Percentiles rank a stretch among this genome's conserved stretches.
phyloP scores from a whole-genome alignment of 148 eudicot species.

The Amaranthus hypochondriacus region DNA sequence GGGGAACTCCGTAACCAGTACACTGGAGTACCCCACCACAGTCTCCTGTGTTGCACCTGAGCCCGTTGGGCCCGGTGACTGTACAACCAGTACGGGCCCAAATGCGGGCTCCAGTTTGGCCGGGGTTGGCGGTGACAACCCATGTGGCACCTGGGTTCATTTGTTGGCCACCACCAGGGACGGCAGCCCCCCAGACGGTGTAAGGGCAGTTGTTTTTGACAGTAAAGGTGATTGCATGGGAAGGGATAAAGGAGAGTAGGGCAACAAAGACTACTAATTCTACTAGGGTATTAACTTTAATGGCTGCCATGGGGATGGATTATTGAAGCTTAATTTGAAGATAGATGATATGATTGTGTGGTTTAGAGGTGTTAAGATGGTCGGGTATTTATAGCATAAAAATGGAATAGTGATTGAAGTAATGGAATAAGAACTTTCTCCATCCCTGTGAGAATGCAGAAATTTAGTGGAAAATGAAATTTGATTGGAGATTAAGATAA shows the following conservation, averaged over 20 bases:
- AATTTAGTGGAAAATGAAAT: no score
- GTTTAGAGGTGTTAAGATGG: no score
- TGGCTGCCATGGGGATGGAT: no score
- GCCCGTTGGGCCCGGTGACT: slow-evolving; percentile 5
- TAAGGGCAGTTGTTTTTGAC: slow-evolving; percentile 24
- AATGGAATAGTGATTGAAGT: no score
- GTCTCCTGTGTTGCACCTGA: slow-evolving; percentile 30
- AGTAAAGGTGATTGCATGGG: slow-evolving; percentile 17
- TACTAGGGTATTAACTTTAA: no score
- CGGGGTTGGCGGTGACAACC: slow-evolving; percentile 14
- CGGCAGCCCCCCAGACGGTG: slow-evolving; percentile 27
- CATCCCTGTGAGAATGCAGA: no score
- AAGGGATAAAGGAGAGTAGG: slow-evolving; percentile 10
- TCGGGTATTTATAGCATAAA: no score
- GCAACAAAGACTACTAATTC: neutral
- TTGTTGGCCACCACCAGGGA: slow-evolving; percentile 24
- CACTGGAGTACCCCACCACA: slow-evolving; percentile 33
- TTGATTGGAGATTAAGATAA: no score
- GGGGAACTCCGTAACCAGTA: slow-evolving; percentile 24
- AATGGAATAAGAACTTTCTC: no score
- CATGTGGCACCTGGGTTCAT: slow-evolving; percentile 20
- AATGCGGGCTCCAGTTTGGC: slow-evolving; percentile 18
- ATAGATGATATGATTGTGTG: no score
- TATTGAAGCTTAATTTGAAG: no score
- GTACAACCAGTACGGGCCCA: slow-evolving; percentile 32